Base-by-base conservation (phyloP, 768 basidiomycete genomes). In the Phaffia australis region DNA sequence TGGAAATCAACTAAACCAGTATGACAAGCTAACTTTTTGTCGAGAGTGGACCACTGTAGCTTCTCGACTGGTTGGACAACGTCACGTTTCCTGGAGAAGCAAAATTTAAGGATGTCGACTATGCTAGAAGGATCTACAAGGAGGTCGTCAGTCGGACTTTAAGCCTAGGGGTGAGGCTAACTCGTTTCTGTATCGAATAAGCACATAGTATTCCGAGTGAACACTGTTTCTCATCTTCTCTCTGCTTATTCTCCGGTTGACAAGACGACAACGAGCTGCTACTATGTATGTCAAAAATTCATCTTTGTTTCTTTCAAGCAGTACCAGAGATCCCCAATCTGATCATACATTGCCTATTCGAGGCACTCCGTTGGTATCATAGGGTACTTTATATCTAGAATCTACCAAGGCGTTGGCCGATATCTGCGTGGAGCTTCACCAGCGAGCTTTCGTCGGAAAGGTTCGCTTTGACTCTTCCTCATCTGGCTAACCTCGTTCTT, bases 261-360 rank as follows among this genome's bases (percentile, higher is more conserved):
- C 14, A 63, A 91, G 92, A 94, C 91, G 1, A 95, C 93, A 0
- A 95, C 93, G 0, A 89, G 85, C 72, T 95, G 89, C 75, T 69
- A 69, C 63, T 69, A 64, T 25, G 35, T 42, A 11, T 5, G 35
- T 42, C 11, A 42, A 4, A 5, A 42, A 5, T 11, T 42, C 11
- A 11, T 42, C 35, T 42, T 42, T 42, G 11, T 42, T 11, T 42
- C 11, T 4, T 42, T 42, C 35, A 42, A 4, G 35, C 6, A 42
- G 35, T 11, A 42, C 6, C 4, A 11, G 35, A 42, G 11, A 42
- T 42, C 35, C 4, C 11, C 35, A 11, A 42, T 42, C 35, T 42
- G 35, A 42, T 11, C 35, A 11, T 42, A 42, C 35, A 11, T 42
- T 42, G 35, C 35, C 35, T 4, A 11, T 42, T 42, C 11, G 35